These are phyloP conservation scores for Ceriops tagal DNA, from an alignment of 345 rosid species.

Conservation along the genomic window DNA sequence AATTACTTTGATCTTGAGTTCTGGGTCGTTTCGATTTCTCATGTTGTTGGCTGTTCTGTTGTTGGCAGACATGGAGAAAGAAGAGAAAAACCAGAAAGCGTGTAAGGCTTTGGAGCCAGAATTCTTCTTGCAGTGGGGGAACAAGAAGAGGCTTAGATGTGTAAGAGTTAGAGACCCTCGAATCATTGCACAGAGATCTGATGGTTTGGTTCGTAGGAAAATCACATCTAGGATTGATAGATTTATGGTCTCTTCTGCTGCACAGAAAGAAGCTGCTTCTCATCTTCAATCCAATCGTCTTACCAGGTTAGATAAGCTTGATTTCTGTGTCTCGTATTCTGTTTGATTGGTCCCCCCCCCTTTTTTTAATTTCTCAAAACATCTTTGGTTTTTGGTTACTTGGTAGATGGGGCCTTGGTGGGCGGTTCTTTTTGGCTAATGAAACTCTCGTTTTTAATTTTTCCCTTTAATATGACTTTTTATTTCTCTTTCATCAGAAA, in stretches of 20 bases:
- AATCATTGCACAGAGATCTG: conserved; percentile 43
- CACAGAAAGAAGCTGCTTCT: conserved; percentile 36
- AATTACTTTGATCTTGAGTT: conserved; percentile 1
- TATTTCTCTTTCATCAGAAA: conserved; percentile 15
- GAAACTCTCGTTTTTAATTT: too few relatives aligned
- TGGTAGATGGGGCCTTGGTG: not conserved
- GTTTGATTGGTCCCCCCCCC: not conserved
- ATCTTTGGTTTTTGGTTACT: not conserved
- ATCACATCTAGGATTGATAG: conserved; percentile 43
- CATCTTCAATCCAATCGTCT: conserved; percentile 41
- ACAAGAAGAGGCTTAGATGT: conserved; percentile 65
- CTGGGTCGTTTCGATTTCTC: not conserved
- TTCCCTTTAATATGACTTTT: not conserved
- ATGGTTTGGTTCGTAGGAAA: conserved; percentile 41
- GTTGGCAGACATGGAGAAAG: conserved; percentile 39
- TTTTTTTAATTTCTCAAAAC: not conserved
- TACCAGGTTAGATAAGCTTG: conserved; percentile 35
- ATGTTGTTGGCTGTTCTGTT: not conserved
- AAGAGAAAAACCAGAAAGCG: conserved; percentile 38
- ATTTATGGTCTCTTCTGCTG: conserved; percentile 23
- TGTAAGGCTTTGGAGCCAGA: conserved; percentile 45
- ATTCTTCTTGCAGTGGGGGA: conserved; percentile 64
- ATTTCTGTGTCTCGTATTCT: not conserved
- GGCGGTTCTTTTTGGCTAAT: not conserved
- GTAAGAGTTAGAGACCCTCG: conserved; percentile 63